These are phyloP conservation scores for Botrytis tulipae DNA, from an alignment of 2,329 filamentous ascomycete species.

Conservation along the genomic window DNA sequence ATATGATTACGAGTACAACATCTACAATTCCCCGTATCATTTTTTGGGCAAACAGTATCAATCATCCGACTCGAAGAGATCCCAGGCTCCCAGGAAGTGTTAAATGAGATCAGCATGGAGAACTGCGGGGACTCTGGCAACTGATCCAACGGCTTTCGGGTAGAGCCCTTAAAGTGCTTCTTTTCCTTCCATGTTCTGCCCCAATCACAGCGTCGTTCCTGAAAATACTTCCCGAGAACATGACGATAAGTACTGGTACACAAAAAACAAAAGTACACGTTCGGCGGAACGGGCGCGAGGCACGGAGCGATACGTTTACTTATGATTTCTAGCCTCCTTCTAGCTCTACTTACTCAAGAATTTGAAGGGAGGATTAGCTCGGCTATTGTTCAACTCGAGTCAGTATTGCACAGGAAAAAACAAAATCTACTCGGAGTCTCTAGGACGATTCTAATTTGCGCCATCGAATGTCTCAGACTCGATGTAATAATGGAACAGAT, in stretches of 20 bases:
- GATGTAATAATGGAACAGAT: not conserved
- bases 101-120: slow-evolving; percentile 4
- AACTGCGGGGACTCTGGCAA: not conserved
- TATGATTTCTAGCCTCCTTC: not conserved
- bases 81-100: not conserved
- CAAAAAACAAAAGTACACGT: not conserved
- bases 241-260: not conserved
- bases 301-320: not conserved
- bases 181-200: not conserved
- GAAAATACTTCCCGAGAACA: not conserved
- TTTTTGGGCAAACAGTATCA: not conserved
- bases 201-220: not conserved
- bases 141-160: slow-evolving; percentile 1
- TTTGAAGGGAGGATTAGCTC: not conserved
- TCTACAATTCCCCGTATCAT: not conserved
- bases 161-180: not conserved
- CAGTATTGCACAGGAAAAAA: not conserved
- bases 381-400: not conserved
- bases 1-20: not conserved
- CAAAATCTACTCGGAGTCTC: not conserved
- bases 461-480: slow-evolving; percentile 3
- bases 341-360: not conserved
- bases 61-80: not conserved
- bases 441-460: not conserved
- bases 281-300: slow-evolving; percentile 2